phyloP scores from a whole-genome alignment of 1,139 yeast species.

The Eremothecium gossypii region DNA sequence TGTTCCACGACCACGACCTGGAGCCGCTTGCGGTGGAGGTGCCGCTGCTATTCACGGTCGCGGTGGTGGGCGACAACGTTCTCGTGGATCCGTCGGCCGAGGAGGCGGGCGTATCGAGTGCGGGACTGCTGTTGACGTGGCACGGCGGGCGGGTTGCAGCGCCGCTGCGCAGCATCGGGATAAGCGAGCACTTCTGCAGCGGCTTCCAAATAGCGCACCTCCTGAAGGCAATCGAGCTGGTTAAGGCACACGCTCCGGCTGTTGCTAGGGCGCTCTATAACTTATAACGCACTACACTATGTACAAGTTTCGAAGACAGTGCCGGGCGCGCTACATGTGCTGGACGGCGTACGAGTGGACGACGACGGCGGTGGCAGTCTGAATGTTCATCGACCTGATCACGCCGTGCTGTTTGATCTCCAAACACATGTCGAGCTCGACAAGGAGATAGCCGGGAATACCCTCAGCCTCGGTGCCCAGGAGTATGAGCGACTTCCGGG shows the following conservation, averaged over 20 bases:
- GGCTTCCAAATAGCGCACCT: slow-evolving; percentile 23
- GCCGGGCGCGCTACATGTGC: slow-evolving; percentile 42
- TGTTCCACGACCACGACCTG: slow-evolving; percentile 76
- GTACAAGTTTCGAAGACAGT: background rate
- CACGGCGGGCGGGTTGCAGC: slow-evolving; percentile 53
- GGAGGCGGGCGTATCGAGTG: slow-evolving; percentile 81
- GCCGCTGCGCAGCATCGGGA: slow-evolving; percentile 51
- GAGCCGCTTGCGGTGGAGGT: slow-evolving; percentile 54
- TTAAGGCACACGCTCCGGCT: slow-evolving; percentile 23
- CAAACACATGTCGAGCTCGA: slow-evolving; percentile 77
- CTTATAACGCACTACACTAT: background rate
- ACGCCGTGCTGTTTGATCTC: slow-evolving; percentile 92
- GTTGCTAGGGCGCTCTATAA: slow-evolving; percentile 22
- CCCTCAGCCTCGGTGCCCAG: slow-evolving; percentile 89
- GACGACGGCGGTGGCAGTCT: slow-evolving; percentile 90
- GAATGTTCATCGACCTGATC: slow-evolving; percentile 89
- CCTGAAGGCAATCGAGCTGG: slow-evolving; percentile 19
- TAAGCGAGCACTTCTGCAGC: slow-evolving; percentile 29
- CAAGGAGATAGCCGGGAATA: slow-evolving; percentile 75
- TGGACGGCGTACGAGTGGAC: slow-evolving; percentile 86
- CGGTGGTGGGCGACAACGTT: slow-evolving; percentile 57
- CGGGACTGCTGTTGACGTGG: slow-evolving; percentile 69
- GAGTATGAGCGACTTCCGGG: slow-evolving; percentile 64
- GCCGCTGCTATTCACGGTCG: slow-evolving; percentile 67
- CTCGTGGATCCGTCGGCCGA: slow-evolving; percentile 74